Evolutionary conservation across 306 rosid species (phyloP), one percentile per base, ranked within the genome.

Genomic region (Inga laurina): DNA sequence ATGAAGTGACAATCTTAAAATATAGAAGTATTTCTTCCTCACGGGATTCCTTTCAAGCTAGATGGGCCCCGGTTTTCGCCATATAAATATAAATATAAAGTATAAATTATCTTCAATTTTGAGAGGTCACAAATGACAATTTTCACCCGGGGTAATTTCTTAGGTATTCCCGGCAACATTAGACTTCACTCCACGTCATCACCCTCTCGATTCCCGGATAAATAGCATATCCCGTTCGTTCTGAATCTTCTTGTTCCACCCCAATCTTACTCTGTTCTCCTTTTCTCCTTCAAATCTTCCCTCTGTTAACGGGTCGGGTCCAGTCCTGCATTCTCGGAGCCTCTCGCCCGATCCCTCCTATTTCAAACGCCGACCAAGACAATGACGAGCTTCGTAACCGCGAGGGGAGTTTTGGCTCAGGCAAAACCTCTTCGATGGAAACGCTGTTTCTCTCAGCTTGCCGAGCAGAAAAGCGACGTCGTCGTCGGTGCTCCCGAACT

Each of bases 381-480:
- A 79, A 94, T 94, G 93, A 86, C 79, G 87, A 57, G 86, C 46
- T 45, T 87, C 35, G 37, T 6, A 0, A 18, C 79, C 0, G 73
- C 73, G 56, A 81, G 46, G 72, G 84, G 81, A 66, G 46, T 82
- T 32, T 34, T 82, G n/a, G 72, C 19, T 15, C 72, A 54, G 54
- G 74, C 74, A 12, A 78, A 61, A 34, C 74, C 18, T 74, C 37
- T 59, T 21, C 44, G 24, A 82, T 73, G 70, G 82, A 86, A 45
- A 1, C 88, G 93, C 48, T 59, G 73, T 75, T 77, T 91, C 83
- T 88, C 92, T 77, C 89, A 27, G 82, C 62, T 79, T 1, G 85
- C 82, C 4, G 80, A 86, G 48, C 83, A 51, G 11, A 75, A 84
- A 32, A 72, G 37, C 56, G 51, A 76, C 66, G 83, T 83, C 81